Conservation (phyloP, 2,329 filamentous ascomycete genomes). For the Xylaria sp. region DNA sequence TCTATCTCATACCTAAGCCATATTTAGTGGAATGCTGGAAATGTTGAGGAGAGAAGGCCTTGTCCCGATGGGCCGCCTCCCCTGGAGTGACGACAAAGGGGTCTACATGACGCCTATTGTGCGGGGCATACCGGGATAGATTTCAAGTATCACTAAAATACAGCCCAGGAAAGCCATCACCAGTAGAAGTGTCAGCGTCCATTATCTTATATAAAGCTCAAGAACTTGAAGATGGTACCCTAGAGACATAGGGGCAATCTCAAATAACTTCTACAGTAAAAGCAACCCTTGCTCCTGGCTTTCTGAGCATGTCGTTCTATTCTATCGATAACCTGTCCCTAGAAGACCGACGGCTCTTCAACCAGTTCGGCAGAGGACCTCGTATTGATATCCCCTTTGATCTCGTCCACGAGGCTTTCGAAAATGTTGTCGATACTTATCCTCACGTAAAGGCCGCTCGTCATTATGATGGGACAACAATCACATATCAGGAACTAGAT, state of each 20-base stretch:
- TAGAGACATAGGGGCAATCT: not conserved
- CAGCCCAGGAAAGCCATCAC: not conserved
- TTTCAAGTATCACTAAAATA: not conserved
- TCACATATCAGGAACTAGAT: constrained; percentile 60
- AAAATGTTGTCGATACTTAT: constrained; percentile 47
- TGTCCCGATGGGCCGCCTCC: constrained; percentile 17
- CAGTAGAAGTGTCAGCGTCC: not conserved
- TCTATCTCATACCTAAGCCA: not conserved
- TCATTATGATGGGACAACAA: constrained; percentile 44
- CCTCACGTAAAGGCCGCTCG: constrained; percentile 55
- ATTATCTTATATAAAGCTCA: constrained; percentile 24
- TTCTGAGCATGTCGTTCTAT: constrained; percentile 40
- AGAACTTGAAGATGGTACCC: constrained; percentile 1
- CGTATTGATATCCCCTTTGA: constrained; percentile 48
- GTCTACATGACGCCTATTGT: not conserved
- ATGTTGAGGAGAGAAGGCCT: constrained; percentile 8
- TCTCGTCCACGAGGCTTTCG: constrained; percentile 48
- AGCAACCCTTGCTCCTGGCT: not conserved
- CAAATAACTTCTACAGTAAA: constrained; percentile 6
- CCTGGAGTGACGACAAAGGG: constrained; percentile 6
- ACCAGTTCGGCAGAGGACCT: constrained; percentile 46
- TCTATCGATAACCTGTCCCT: constrained; percentile 42
- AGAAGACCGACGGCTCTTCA: constrained; percentile 43
- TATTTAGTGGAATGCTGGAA: constrained; percentile 3
- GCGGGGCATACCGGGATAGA: not conserved